Base-by-base conservation (phyloP, 1,284 basidiomycete genomes). In the Bondarzewia mesenterica region DNA sequence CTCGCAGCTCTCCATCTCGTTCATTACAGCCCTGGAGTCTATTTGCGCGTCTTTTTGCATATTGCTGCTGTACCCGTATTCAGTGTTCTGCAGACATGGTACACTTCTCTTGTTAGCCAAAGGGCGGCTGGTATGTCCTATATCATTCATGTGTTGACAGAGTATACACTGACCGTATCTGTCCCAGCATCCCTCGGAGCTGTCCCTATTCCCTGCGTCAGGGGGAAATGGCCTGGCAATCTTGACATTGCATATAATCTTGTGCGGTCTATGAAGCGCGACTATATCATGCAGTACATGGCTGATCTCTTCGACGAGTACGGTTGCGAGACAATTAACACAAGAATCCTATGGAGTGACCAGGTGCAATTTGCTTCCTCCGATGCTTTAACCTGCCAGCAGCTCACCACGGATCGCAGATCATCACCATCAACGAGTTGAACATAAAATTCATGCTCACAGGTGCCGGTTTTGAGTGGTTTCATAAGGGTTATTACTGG, bases 141-240 rank as follows among this genome's bases (percentile, higher is more conserved):
- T 42, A 10, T 22, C 22, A 18, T 44, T 14, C 32, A 25, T 14
- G 8, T 22, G n/a, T 39, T 1, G 14, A 10, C 7, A 16, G n/a
- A n/a, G 7, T 21, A 15, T n/a, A 15, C 4, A 37, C 25, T 23
- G 36, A 38, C 18, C 10, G 4, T 20, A 25, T 21, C 18, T 45
- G 20, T 12, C 29, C 18, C 7, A 46, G 45, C 6, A 18, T 16
- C 29, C 27, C 61, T 80, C 15, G 71, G 71, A 5, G 77, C 78
- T 2, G 66, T 64, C 50, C 65, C 63, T 2, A 75, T 82, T 42
- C 77, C 77, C 3, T 65, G 71, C 16, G 73, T 82, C 14, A 63
- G 72, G 23, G 82, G 82, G 5, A 76, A 72, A 63, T 81, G 79
- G 78, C 80, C 80, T 5, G 82, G 82, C 25, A 84, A 84, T 58